A percentile compares a stretch with the other conserved stretches of the same genome.
phyloP scores from a whole-genome alignment of 176 grass and related monocot genomes.

The Aegilops tauschii region DNA sequence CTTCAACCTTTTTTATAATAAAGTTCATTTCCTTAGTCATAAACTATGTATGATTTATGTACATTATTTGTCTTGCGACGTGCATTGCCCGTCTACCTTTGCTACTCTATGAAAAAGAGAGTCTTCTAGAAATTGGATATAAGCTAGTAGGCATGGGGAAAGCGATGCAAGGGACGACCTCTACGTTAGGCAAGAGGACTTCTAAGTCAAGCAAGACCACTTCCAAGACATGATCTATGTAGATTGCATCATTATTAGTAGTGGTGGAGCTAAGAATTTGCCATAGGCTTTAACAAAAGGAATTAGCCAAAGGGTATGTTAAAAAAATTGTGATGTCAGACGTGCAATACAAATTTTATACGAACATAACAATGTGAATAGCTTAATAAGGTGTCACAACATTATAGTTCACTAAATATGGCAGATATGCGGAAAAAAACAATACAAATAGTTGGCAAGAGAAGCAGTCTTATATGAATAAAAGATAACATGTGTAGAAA shows the following conservation, averaged over 20 bases:
- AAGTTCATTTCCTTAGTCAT: neutral
- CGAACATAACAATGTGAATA: too few species aligned
- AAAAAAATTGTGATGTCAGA: too few species aligned
- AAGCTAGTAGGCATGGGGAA: too few species aligned
- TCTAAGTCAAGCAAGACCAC: neutral
- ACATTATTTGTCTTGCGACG: neutral
- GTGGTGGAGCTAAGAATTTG: neutral
- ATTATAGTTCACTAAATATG: neutral
- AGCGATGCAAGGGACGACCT: too few species aligned
- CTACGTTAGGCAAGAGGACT: neutral
- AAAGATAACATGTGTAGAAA: neutral
- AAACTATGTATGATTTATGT: neutral
- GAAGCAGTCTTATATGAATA: neutral
- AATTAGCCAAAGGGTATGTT: too few species aligned
- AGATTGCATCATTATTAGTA: neutral
- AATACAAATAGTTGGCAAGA: neutral
- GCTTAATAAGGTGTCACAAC: neutral
- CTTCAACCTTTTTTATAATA: neutral
- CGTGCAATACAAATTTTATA: too few species aligned
- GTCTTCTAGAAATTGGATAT: too few species aligned
- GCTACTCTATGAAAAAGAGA: neutral
- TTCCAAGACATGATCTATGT: neutral
- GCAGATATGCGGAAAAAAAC: neutral
- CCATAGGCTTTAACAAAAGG: neutral
- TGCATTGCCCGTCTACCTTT: neutral